phyloP scores from a whole-genome alignment of 768 basidiomycete genomes.

The Cantharellus cinnabarinus region DNA sequence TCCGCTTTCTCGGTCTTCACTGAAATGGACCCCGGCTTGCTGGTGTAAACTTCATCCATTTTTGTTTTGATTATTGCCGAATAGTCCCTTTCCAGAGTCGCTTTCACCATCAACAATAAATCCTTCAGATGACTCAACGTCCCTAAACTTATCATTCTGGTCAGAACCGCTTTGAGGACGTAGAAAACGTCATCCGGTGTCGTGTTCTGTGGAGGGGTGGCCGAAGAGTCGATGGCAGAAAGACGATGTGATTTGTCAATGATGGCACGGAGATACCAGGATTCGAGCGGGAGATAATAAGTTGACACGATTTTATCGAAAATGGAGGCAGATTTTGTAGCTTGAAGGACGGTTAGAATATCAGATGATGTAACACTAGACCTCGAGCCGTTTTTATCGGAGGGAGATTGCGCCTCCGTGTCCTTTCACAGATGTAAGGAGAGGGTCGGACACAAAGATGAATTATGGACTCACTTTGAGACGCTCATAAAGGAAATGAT shows the following conservation, averaged over 20 bases:
- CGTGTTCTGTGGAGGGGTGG: conserved; percentile 44
- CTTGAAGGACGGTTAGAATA: conserved; percentile 3
- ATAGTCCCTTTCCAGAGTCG: conserved; percentile 68
- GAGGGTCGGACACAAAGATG: background rate
- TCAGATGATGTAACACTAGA: background rate
- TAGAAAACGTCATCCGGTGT: conserved; percentile 92
- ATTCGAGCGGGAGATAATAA: conserved; percentile 77
- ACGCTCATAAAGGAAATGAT: conserved; percentile 63
- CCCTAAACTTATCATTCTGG: conserved; percentile 60
- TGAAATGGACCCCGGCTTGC: conserved; percentile 18
- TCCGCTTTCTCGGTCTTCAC: conserved; percentile 49
- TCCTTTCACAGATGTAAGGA: background rate
- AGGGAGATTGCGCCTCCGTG: background rate
- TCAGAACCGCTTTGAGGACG: conserved; percentile 68
- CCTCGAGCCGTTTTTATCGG: background rate
- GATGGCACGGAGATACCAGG: conserved; percentile 73
- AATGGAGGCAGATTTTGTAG: conserved; percentile 19
- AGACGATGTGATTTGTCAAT: conserved; percentile 87
- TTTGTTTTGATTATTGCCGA: conserved; percentile 61
- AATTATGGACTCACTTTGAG: conserved; percentile 29
- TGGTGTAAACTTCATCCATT: conserved; percentile 64
- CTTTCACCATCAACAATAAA: conserved; percentile 41
- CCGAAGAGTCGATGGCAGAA: conserved; percentile 49
- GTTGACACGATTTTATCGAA: conserved; percentile 47
- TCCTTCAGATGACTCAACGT: conserved; percentile 36